These are phyloP conservation scores for Scedosporium apiospermum DNA, from an alignment of 2,329 filamentous ascomycete species.

Conservation along the genomic window DNA sequence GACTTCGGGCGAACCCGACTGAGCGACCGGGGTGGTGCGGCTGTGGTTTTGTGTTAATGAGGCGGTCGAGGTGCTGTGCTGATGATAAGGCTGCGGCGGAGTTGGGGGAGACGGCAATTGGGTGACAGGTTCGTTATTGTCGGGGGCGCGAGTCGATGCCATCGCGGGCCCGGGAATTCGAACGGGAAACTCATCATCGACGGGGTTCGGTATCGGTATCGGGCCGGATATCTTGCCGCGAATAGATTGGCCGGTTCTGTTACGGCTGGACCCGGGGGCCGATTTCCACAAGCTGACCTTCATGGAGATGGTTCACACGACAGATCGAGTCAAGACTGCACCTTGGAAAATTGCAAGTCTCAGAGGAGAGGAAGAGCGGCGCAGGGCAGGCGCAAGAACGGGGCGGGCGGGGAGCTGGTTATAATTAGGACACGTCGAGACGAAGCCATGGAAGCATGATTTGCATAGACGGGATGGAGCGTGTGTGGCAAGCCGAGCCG, in stretches of 20 bases:
- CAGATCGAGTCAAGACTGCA: background rate
- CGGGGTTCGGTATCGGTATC: conserved; percentile 40
- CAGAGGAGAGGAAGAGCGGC: background rate
- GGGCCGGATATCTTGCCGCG: conserved; percentile 53
- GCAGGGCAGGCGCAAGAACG: background rate
- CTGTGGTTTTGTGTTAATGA: conserved; percentile 1
- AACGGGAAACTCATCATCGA: conserved; percentile 46
- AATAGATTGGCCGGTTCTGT: conserved; percentile 36
- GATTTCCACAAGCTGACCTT: conserved; percentile 36
- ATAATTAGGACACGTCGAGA: conserved; percentile 1
- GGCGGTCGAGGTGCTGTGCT: background rate
- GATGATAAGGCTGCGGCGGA: conserved; percentile 9
- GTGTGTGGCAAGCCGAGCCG: conserved; percentile 4
- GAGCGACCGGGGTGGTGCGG: background rate
- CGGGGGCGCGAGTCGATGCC: conserved; percentile 20
- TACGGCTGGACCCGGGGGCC: conserved; percentile 27
- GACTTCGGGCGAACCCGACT: background rate
- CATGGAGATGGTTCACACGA: conserved; percentile 16
- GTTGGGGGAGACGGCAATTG: background rate
- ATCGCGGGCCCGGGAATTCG: conserved; percentile 29
- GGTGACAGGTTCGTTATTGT: conserved; percentile 12
- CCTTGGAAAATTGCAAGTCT: background rate
- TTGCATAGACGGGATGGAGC: background rate
- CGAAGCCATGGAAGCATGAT: conserved; percentile 4
- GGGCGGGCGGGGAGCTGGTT: background rate